Percentiles rank a stretch among this genome's conserved stretches.
These are phyloP conservation scores for Tarenaya hassleriana DNA, from an alignment of 345 rosid species.

Conservation along the genomic window DNA sequence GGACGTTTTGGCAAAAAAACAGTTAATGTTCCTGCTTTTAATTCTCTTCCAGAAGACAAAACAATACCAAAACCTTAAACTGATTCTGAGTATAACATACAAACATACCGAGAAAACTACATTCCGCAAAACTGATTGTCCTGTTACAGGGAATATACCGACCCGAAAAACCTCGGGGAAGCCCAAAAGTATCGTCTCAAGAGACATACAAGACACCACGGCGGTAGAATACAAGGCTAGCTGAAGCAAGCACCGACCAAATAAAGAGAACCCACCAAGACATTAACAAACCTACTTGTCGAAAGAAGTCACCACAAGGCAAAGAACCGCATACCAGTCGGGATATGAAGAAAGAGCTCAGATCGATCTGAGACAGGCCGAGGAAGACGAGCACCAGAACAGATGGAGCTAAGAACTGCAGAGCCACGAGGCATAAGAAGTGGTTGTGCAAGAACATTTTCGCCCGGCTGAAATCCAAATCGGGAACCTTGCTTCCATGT, in stretches of 20 bases:
- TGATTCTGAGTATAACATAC: slow-evolving; percentile 15
- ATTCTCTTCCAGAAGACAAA: too few species aligned
- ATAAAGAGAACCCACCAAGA: slow-evolving; percentile 90
- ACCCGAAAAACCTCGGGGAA: slow-evolving; percentile 1
- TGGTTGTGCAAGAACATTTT: slow-evolving; percentile 91
- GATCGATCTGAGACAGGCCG: slow-evolving; percentile 57
- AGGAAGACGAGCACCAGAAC: slow-evolving; percentile 54
- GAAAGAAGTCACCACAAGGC: slow-evolving; percentile 48
- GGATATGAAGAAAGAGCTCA: slow-evolving; percentile 34
- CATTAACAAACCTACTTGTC: slow-evolving; percentile 52
- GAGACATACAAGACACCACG: slow-evolving; percentile 61
- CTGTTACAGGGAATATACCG: slow-evolving; percentile 8
- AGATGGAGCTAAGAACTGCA: slow-evolving; percentile 71
- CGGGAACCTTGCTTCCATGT: slow-evolving; percentile 81
- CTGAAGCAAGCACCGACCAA: slow-evolving; percentile 55
- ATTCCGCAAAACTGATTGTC: slow-evolving; percentile 23
- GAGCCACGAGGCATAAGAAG: slow-evolving; percentile 60
- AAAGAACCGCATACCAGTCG: slow-evolving; percentile 39
- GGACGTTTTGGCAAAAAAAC: too few species aligned
- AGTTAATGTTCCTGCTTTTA: too few species aligned
- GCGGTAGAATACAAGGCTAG: slow-evolving; percentile 57
- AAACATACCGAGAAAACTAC: slow-evolving; percentile 18
- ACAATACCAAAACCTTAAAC: too few species aligned
- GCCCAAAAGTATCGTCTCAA: slow-evolving; percentile 30
- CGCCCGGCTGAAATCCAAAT: slow-evolving; percentile 83